A percentile compares a stretch with the other conserved stretches of the same genome.
phyloP scores from a whole-genome alignment of 1,284 basidiomycete genomes.

The Schizophyllum amplum region DNA sequence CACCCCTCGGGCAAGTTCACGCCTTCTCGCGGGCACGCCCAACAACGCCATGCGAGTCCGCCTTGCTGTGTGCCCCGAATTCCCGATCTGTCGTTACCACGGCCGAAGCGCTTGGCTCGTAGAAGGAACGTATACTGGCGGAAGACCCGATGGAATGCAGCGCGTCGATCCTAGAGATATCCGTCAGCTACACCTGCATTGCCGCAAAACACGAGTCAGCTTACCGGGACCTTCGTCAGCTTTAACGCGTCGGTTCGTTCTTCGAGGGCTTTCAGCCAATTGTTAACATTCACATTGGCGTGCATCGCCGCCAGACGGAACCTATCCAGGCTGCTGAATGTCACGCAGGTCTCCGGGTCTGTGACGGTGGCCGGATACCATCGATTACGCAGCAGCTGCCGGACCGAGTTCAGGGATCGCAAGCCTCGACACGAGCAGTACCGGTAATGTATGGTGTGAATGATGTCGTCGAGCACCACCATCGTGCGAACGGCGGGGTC shows the following conservation, averaged over 20 bases:
- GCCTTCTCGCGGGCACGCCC: too few relatives aligned
- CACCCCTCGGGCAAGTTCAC: conserved; percentile 5
- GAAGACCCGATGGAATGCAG: conserved; percentile 1
- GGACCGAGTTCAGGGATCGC: background rate
- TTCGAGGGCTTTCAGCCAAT: too few relatives aligned
- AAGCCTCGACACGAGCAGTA: conserved; percentile 22
- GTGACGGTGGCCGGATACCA: conserved; percentile 18
- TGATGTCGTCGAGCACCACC: conserved; percentile 20
- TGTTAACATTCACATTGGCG: conserved; percentile 5
- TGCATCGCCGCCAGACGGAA: conserved; percentile 3
- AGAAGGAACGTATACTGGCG: conserved; percentile 7
- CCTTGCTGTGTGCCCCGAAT: background rate
- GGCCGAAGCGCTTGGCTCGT: conserved; percentile 3
- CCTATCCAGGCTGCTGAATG: conserved; percentile 10
- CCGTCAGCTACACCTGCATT: too few relatives aligned
- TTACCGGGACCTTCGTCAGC: too few relatives aligned
- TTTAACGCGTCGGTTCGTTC: too few relatives aligned
- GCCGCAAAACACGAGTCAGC: too few relatives aligned
- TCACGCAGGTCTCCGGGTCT: too few relatives aligned
- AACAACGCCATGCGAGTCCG: background rate
- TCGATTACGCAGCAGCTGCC: conserved; percentile 20
- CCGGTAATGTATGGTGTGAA: conserved; percentile 22
- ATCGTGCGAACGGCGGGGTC: conserved; percentile 13
- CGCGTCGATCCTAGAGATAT: conserved; percentile 6
- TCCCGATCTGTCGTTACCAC: background rate